Percentiles rank a stretch among this genome's conserved stretches.
Evolutionary conservation across 805 yeast species (phyloP).

Genomic region (Saturnispora ahearnii): DNA sequence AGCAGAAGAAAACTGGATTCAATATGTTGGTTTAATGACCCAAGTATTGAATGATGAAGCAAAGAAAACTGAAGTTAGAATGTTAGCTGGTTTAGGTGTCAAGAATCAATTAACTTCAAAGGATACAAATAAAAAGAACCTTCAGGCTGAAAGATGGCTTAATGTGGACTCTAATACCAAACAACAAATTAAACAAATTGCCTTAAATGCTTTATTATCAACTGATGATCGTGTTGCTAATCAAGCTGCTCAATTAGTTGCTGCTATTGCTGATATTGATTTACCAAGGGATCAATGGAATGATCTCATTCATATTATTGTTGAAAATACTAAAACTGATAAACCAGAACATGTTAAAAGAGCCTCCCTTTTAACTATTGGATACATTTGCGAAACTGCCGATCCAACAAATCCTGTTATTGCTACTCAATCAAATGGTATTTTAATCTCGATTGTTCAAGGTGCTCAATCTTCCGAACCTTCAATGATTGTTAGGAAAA

Average conservation of each 20-base stretch:
- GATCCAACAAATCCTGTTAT: constrained; percentile 75
- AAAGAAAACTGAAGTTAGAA: constrained; percentile 70
- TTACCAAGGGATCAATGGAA: constrained; percentile 85
- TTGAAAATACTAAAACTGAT: constrained; percentile 75
- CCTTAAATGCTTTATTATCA: constrained; percentile 55
- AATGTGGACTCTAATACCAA: constrained; percentile 46
- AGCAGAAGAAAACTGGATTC: constrained; percentile 67
- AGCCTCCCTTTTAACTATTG: constrained; percentile 81
- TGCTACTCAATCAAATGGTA: constrained; percentile 80
- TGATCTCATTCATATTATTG: constrained; percentile 72
- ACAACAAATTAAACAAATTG: constrained; percentile 53
- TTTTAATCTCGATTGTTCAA: constrained; percentile 90
- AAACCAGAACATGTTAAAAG: constrained; percentile 75
- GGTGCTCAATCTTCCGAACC: constrained; percentile 86
- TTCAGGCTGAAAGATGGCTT: constrained; percentile 69
- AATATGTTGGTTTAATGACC: constrained; percentile 61
- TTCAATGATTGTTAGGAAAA: constrained; percentile 63
- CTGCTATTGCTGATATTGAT: constrained; percentile 95
- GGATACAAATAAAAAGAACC: constrained; percentile 48
- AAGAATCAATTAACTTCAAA: constrained; percentile 86
- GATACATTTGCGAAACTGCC: constrained; percentile 92
- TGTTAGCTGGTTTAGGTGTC: constrained; percentile 80
- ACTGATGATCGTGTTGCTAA: constrained; percentile 72
- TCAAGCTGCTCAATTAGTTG: constrained; percentile 87
- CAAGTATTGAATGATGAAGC: constrained; percentile 59